Evolutionary conservation across 176 grass and related monocot genomes (phyloP).

Genomic region (Carex scoparia): DNA sequence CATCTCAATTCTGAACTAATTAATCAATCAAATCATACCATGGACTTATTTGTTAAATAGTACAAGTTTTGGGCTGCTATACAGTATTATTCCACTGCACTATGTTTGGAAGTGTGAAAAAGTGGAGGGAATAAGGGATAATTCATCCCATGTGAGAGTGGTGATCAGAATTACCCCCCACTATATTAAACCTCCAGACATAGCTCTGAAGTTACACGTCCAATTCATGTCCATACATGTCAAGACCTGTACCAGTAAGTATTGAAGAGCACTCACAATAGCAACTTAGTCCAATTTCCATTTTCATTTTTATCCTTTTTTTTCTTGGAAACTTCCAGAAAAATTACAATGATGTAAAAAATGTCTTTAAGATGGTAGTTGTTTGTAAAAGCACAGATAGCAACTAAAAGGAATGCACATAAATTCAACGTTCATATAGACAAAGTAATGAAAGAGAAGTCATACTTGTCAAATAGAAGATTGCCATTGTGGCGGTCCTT

Average conservation of each 20-base stretch:
- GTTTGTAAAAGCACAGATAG: background rate
- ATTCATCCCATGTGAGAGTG: background rate
- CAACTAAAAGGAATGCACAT: background rate
- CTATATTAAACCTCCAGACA: background rate
- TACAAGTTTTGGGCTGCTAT: background rate
- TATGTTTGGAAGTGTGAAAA: slow-evolving; percentile 2
- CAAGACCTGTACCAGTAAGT: background rate
- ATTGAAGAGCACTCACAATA: background rate
- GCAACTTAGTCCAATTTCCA: background rate
- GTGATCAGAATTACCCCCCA: background rate
- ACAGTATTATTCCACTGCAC: background rate
- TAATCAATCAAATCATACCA: background rate
- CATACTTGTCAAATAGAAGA: slow-evolving; percentile 98
- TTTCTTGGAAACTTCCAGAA: background rate
- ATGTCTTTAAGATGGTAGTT: background rate
- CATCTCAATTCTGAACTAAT: background rate
- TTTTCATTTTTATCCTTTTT: background rate
- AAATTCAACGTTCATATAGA: slow-evolving; percentile 17
- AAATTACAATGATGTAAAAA: slow-evolving; percentile 1
- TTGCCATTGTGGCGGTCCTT: slow-evolving; percentile 99
- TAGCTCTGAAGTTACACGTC: background rate
- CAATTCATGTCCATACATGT: background rate
- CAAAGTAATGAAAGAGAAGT: slow-evolving; percentile 19
- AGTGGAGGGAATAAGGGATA: background rate
- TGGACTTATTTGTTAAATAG: background rate